Base-by-base conservation (phyloP, 768 basidiomycete species). In the Boletus edulis region DNA sequence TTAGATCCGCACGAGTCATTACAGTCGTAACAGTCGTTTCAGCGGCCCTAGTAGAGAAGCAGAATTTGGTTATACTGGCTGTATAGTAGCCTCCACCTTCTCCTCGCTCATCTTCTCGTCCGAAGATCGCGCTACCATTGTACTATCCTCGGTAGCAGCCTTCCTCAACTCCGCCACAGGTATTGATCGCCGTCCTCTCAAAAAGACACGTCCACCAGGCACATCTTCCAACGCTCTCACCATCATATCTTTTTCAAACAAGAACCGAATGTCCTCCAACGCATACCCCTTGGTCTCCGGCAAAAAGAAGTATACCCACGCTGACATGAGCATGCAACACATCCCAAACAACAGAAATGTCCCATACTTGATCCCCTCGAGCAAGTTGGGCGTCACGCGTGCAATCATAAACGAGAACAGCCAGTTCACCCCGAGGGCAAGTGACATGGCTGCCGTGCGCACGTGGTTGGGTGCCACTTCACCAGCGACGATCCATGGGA, bases 261-360 rank as follows among this genome's bases (percentile, higher is more conserved):
- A 58, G 42, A 60, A 69, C 41, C 68, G 63, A 41, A 76, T 71
- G 48, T 76, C 75, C 62, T 76, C 75, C 39, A 76, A 58, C 15
- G 70, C 69, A 43, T 72, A 68, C 34, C 74, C 71, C 47, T 58
- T 73, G 12, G 76, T 78, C 64, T 78, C 76, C 18, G 76, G 76
- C 34, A 77, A 57, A 58, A 66, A 68, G 46, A 76, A 58, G 58
- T 73, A 72, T 20, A 67, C 67, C 73, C 70, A 78, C 9, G 42
- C 51, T 39, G 67, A 64, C 65, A 75, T 70, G 44, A 71, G 39
- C 35, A 74, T 17, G 52, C 70, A 75, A 42, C 62, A 65, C 46
- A 55, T 5, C 9, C 73, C 73, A 40, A 72, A 74, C 29, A 72
- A 18, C 9, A 75, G 50, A 52, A 66, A 74, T 39, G 73, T 74